These are phyloP conservation scores for Smallanthus sonchifolius DNA, from an alignment of 129 eudicot species.

Conservation along the genomic window DNA sequence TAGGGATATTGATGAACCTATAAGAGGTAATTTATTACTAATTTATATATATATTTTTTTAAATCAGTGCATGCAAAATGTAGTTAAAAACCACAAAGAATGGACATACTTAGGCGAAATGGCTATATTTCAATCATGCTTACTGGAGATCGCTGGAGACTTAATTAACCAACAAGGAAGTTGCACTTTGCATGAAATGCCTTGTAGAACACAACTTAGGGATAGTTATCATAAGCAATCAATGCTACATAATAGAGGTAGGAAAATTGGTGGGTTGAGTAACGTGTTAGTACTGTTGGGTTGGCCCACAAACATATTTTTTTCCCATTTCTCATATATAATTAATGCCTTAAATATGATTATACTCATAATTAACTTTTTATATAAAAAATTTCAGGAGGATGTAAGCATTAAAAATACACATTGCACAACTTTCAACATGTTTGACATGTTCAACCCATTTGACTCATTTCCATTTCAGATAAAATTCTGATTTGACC, in stretches of 20 bases:
- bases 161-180: constrained; percentile 12
- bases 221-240: neutral
- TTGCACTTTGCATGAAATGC: neutral
- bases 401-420: neutral
- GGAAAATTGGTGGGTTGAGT: neutral
- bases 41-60: neutral
- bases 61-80: neutral
- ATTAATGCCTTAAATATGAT: neutral
- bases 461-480: neutral
- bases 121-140: constrained; percentile 4
- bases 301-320: neutral
- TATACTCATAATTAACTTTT: neutral
- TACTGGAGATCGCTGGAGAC: neutral
- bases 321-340: neutral
- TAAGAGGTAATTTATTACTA: neutral
- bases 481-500: neutral
- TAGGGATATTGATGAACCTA: neutral
- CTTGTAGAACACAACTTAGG: neutral
- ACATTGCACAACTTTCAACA: neutral
- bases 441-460: neutral
- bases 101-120: neutral
- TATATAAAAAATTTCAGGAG: neutral
- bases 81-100: neutral
- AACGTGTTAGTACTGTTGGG: neutral
- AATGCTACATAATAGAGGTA: neutral